Conservation (phyloP, 345 rosid species). For the Hibiscus trionum region DNA sequence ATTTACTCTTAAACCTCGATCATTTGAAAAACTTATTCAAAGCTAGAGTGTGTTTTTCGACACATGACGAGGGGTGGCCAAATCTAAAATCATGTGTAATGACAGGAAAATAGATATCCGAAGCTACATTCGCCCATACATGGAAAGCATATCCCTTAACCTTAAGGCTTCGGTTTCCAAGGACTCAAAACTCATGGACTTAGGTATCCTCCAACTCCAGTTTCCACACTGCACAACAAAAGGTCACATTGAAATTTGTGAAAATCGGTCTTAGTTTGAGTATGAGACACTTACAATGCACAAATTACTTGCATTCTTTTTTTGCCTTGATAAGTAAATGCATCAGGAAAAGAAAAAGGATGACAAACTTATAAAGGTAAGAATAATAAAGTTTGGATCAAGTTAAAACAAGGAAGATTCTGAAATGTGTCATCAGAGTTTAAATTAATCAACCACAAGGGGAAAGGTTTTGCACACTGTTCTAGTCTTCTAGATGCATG, state of each 20-base stretch:
- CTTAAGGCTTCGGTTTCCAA: conserved; percentile 48
- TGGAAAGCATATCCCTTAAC: conserved; percentile 45
- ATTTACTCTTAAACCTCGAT: background rate
- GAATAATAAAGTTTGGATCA: background rate
- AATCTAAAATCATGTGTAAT: background rate
- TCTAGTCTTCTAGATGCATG: background rate
- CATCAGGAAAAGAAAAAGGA: background rate
- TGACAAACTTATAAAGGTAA: background rate
- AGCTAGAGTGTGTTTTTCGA: background rate
- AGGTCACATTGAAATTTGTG: background rate
- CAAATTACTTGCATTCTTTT: background rate
- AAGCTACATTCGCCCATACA: conserved; percentile 51
- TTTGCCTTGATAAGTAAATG: background rate
- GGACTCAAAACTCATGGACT: conserved; percentile 48
- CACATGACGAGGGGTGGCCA: background rate
- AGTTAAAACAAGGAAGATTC: background rate
- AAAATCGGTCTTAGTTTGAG: background rate
- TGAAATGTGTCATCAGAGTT: background rate
- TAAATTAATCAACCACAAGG: background rate
- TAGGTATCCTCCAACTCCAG: conserved; percentile 90
- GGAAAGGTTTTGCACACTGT: too few species aligned
- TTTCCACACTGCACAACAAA: conserved; percentile 53
- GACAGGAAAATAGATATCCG: background rate
- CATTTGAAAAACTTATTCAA: background rate
- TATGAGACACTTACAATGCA: background rate